Percentiles rank a stretch among this genome's conserved stretches.
phyloP scores from a whole-genome alignment of 257 asterid species.

The Lycium ferocissimum region DNA sequence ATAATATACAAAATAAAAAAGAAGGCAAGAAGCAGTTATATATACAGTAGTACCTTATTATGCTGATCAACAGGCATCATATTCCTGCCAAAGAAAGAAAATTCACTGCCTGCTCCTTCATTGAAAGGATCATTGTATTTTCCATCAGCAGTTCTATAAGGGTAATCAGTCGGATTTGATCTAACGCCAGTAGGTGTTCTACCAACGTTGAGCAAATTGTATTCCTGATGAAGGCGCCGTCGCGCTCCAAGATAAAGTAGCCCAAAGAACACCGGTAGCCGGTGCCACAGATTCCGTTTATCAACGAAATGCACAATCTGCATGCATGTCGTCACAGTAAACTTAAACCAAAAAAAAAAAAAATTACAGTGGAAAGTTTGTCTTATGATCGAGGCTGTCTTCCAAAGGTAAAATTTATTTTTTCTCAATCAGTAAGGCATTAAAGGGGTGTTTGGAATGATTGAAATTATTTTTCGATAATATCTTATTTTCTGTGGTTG shows the following conservation, averaged over 20 bases:
- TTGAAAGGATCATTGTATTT: constrained; percentile 54
- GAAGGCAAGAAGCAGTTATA: not conserved
- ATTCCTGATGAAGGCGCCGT: constrained; percentile 56
- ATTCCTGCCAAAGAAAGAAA: constrained; percentile 68
- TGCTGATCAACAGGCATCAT: constrained; percentile 59
- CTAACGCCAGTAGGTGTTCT: constrained; percentile 42
- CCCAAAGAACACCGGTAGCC: constrained; percentile 65
- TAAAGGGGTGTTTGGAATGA: too few species aligned
- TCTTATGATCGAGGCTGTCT: too few species aligned
- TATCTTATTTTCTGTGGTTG: too few species aligned
- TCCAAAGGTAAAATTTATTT: too few species aligned
- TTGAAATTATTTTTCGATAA: too few species aligned
- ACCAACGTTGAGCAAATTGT: constrained; percentile 68
- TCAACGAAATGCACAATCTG: constrained; percentile 49
- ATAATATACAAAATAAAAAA: too few species aligned
- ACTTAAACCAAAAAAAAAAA: not conserved
- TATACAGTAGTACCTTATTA: constrained; percentile 40
- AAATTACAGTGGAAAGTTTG: too few species aligned
- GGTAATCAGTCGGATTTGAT: constrained; percentile 49
- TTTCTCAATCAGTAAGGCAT: too few species aligned
- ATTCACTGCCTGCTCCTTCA: constrained; percentile 46
- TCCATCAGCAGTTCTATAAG: constrained; percentile 58
- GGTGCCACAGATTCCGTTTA: constrained; percentile 55
- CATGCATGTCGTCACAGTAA: not conserved
- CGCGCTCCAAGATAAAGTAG: constrained; percentile 53